These are phyloP conservation scores for Picea sitchensis DNA, from an alignment of 75 land plant species.

Conservation along the genomic window DNA sequence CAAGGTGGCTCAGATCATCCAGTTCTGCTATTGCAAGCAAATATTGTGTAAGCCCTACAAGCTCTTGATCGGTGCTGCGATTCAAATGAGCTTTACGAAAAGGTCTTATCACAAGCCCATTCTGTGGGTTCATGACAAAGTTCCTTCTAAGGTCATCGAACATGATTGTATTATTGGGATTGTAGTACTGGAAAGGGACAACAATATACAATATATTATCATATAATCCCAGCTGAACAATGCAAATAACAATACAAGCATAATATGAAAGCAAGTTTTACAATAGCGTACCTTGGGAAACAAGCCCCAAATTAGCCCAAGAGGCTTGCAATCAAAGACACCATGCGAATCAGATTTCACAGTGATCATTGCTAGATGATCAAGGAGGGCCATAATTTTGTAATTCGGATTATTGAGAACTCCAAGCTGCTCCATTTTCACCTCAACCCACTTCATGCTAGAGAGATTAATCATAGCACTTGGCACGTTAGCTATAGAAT, in stretches of 20 bases:
- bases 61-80: constrained; percentile 76
- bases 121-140: constrained; percentile 98
- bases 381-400: constrained; percentile 94
- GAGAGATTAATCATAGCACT: not conserved
- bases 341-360: constrained; percentile 80
- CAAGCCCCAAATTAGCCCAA: constrained; percentile 89
- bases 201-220: not conserved
- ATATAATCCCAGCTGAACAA: not conserved
- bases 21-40: constrained; percentile 87
- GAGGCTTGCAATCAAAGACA: constrained; percentile 96
- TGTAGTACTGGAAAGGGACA: constrained; percentile 68
- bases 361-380: constrained; percentile 97
- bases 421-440: constrained; percentile 97
- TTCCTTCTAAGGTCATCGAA: constrained; percentile 94
- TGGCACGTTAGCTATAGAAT: not conserved
- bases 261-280: not conserved
- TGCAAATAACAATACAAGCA: not conserved
- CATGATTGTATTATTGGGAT: constrained; percentile 85
- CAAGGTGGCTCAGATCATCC: constrained; percentile 64
- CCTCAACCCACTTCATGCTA: constrained; percentile 99
- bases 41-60: constrained; percentile 79
- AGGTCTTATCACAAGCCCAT: constrained; percentile 88
- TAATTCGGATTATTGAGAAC: constrained; percentile 86
- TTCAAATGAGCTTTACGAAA: constrained; percentile 89
- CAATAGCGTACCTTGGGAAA: constrained; percentile 68